Conservation (phyloP, 2,329 filamentous ascomycete species). For the Pestalotiopsis fici region DNA sequence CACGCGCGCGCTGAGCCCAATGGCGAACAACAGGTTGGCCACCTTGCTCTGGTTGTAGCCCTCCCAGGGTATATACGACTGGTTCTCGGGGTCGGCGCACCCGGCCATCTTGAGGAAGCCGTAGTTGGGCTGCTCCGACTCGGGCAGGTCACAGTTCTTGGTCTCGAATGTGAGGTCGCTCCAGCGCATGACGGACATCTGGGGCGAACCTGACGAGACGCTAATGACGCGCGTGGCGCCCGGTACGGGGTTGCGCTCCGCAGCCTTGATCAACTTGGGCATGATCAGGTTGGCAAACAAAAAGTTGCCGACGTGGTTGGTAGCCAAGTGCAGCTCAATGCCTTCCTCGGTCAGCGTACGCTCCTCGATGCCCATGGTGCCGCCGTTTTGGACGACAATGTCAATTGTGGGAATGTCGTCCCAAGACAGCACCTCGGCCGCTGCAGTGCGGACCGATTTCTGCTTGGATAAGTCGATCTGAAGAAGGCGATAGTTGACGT, state of each 20-base stretch:
- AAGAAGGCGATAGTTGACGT: constrained; percentile 30
- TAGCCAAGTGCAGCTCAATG: constrained; percentile 32
- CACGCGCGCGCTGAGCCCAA: constrained; percentile 25
- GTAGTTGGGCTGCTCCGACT: constrained; percentile 30
- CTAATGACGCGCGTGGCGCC: constrained; percentile 19
- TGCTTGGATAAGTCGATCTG: constrained; percentile 39
- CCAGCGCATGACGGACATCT: constrained; percentile 28
- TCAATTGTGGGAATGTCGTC: constrained; percentile 25
- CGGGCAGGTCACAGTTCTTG: constrained; percentile 31
- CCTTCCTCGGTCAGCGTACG: constrained; percentile 26
- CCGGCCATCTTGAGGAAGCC: constrained; percentile 22
- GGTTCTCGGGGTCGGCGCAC: constrained; percentile 19
- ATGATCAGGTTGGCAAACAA: constrained; percentile 26
- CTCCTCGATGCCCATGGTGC: constrained; percentile 41
- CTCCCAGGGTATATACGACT: constrained; percentile 29
- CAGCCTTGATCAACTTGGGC: constrained; percentile 22
- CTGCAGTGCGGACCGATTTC: constrained; percentile 35
- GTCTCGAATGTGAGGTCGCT: constrained; percentile 35
- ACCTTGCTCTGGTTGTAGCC: constrained; percentile 36
- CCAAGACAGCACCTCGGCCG: constrained; percentile 28
- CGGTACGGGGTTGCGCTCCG: constrained; percentile 3
- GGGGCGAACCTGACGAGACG: constrained; percentile 17
- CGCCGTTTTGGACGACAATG: constrained; percentile 34
- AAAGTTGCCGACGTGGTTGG: constrained; percentile 36
- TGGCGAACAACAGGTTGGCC: constrained; percentile 33